Evolutionary conservation across 1,284 basidiomycete species (phyloP), one percentile per base, ranked within the genome.

Genomic region (Pseudozyma thailandica): DNA sequence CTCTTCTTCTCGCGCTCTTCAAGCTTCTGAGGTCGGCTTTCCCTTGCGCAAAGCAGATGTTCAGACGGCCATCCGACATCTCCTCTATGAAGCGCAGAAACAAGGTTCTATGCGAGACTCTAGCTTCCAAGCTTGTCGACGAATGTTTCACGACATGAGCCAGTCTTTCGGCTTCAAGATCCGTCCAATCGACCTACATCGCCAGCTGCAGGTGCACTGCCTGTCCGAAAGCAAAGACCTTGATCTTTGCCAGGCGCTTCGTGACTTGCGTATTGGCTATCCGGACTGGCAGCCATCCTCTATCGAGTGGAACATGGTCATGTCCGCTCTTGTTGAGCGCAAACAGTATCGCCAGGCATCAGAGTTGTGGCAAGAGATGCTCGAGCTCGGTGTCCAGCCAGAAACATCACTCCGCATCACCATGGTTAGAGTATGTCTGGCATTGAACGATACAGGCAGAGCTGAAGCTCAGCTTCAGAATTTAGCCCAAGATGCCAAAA

Each of bases 271-370:
- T 7, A 44, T 47, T 1, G 26, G 25, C 15, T 27, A 73, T 20
- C 71, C 65, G 1, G 44, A 69, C 9, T 75, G 70, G 65, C 37
- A 27, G 27, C 57, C 62, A 15, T 53, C 46, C 13, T 52, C 55
- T 21, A 51, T 64, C 39, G 66, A 73, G 15, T 72, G 64, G 62
- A 62, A 60, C 31, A 50, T 72, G 58, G 50, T 72, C 48, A 55
- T 71, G 50, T 44, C 44, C 21, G n/a, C 42, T 16, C 43, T 71
- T 13, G 53, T 38, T 6, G 12, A 33, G 33, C 50, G 50, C 16
- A 20, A 37, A 12, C 18, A 44, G 6, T 55, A 56, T 42, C 33
- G 23, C 1, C 47, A 45, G 6, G 71, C 66, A 1, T 33, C 46
- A 20, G 25, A 58, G 35, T 25, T 66, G 7, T 72, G 55, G 51